Evolutionary conservation across 176 grass and related monocot species (phyloP), one percentile per base, ranked within the genome.

Genomic region (Metroxylon sagu): DNA sequence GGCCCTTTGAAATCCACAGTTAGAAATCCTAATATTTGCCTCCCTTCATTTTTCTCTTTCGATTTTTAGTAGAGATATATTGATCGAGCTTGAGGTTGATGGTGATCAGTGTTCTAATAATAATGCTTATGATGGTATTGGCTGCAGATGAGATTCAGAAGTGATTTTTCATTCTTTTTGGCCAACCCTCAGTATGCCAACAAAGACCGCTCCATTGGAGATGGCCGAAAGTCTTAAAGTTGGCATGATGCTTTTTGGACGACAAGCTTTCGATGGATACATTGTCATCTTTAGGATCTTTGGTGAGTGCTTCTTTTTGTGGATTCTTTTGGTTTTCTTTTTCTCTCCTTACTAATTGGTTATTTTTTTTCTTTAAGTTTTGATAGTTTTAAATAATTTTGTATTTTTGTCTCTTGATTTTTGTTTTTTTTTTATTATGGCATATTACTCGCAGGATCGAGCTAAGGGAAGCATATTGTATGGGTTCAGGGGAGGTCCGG

Each of bases 271-370:
- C 0, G 87, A 87, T 16, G 93, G 93, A 0, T 87, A 98, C 76
- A 98, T 92, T 85, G 93, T 98, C n/a, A 98, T 98, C 73, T 85
- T 78, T 70, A 84, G 93, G 49, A 92, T 98, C 59, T 98, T 98
- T 4, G 93, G 92, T 96, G 35, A 75, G 79, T 26, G 5, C 53
- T 21, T 28, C 12, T 52, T 48, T 56, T 68, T 10, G 1, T n/a
- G 8, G 5, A 3, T 12, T 56, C 29, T 55, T 28, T 59, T 25
- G 35, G 35, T 3, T 10, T 0, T 43, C 10, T 43, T 43, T 43
- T 43, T 12, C 7, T 43, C 7, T 1, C 1, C 35, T 3, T 43
- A 43, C 35, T 1, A 2, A 43, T 43, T 43, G 8, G 12, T 49
- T 28, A 14, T 63, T 18, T 48, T 60, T 5, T 51, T 19, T 17